These are phyloP conservation scores for Penicillium sp. DNA, from an alignment of 2,329 filamentous ascomycete species.

Conservation along the genomic window DNA sequence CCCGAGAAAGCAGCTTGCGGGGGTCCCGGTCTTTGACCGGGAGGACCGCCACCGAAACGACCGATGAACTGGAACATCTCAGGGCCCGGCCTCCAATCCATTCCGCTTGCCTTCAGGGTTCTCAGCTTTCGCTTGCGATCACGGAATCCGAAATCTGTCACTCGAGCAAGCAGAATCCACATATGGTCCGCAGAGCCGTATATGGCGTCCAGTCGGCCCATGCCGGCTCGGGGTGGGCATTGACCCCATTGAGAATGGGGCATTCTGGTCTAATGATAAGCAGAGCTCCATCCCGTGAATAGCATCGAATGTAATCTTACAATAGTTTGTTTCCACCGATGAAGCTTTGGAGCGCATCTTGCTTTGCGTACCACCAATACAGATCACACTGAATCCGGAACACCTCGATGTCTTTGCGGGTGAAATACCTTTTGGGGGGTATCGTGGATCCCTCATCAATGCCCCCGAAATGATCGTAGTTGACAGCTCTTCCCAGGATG, in stretches of 20 bases:
- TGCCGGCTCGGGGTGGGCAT: constrained; percentile 76
- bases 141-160: constrained; percentile 71
- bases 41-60: constrained; percentile 24
- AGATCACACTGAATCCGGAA: constrained; percentile 81
- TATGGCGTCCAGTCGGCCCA: constrained; percentile 72
- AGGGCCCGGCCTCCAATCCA: constrained; percentile 53
- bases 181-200: constrained; percentile 89
- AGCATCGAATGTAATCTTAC: constrained; percentile 53
- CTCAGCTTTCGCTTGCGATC: constrained; percentile 76
- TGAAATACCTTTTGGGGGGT: constrained; percentile 36
- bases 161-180: constrained; percentile 72
- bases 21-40: constrained; percentile 12
- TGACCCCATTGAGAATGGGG: constrained; percentile 78
- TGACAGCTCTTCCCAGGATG: constrained; percentile 55
- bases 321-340: constrained; percentile 80
- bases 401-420: constrained; percentile 64
- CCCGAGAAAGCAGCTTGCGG: constrained; percentile 12
- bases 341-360: constrained; percentile 87
- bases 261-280: constrained; percentile 55
- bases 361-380: constrained; percentile 95
- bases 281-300: not conserved
- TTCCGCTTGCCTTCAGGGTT: constrained; percentile 57
- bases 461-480: constrained; percentile 56
- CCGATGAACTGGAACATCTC: constrained; percentile 45
- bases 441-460: constrained; percentile 37